phyloP scores from a whole-genome alignment of 495 filamentous ascomycete genomes.

The Xylaria curta region DNA sequence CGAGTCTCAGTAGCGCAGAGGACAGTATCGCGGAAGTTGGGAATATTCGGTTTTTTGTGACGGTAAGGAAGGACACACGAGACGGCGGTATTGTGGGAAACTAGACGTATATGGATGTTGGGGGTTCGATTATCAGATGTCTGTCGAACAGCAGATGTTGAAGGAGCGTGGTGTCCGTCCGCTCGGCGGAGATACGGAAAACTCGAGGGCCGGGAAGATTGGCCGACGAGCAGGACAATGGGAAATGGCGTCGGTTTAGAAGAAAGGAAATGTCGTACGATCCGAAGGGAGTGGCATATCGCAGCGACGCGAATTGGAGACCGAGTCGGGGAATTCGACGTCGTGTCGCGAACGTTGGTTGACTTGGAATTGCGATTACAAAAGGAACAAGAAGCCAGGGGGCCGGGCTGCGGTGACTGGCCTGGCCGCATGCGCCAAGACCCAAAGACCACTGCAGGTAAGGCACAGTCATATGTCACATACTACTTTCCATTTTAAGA shows the following conservation, averaged over 20 bases:
- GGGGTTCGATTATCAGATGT: neutral
- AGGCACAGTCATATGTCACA: neutral
- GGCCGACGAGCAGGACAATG: neutral
- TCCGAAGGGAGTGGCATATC: slow-evolving; percentile 27
- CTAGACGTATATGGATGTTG: neutral
- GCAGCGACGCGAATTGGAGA: slow-evolving; percentile 17
- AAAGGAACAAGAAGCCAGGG: slow-evolving; percentile 6
- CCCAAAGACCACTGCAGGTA: neutral
- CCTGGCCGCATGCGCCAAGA: slow-evolving; percentile 16
- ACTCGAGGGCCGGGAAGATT: neutral
- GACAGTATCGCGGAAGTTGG: neutral
- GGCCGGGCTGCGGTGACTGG: slow-evolving; percentile 13
- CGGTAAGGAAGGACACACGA: neutral
- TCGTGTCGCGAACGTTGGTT: slow-evolving; percentile 25
- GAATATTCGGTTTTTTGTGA: neutral
- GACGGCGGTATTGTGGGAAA: neutral
- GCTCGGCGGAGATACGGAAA: slow-evolving; percentile 20
- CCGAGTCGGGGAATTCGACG: slow-evolving; percentile 15
- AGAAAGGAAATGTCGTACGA: slow-evolving; percentile 12
- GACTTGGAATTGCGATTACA: slow-evolving; percentile 17
- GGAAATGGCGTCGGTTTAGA: slow-evolving; percentile 13
- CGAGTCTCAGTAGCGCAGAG: neutral
- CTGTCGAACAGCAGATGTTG: slow-evolving; percentile 11
- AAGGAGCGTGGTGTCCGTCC: slow-evolving; percentile 22
- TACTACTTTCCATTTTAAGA: neutral